phyloP scores from a whole-genome alignment of 148 eudicot species.

The Amaranthus cruentus region DNA sequence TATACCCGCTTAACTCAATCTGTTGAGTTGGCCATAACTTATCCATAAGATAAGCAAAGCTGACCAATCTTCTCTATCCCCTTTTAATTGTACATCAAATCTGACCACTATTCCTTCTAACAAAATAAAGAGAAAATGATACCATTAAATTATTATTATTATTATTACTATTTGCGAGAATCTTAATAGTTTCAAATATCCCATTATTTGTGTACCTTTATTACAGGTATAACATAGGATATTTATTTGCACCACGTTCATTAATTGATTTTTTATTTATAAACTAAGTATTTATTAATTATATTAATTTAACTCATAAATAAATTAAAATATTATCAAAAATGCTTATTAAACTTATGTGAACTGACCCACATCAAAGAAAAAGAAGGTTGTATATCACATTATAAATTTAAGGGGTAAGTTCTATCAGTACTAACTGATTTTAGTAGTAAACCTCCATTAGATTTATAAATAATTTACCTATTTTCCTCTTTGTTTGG shows the following conservation, averaged over 20 bases:
- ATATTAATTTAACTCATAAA: too few relatives aligned
- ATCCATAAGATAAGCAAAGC: conserved; percentile 8
- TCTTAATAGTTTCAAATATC: neutral
- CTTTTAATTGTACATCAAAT: neutral
- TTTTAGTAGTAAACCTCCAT: too few relatives aligned
- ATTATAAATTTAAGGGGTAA: too few relatives aligned
- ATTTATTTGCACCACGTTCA: neutral
- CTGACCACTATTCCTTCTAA: conserved; percentile 3
- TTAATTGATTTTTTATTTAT: neutral
- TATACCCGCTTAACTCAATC: neutral
- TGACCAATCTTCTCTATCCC: neutral
- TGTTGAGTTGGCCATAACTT: neutral
- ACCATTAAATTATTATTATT: neutral
- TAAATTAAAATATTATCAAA: too few relatives aligned
- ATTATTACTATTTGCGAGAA: neutral
- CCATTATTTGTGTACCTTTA: neutral
- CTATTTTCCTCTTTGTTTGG: too few relatives aligned
- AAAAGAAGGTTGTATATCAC: too few relatives aligned
- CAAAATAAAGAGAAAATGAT: neutral
- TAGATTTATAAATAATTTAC: too few relatives aligned
- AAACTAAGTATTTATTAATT: too few relatives aligned
- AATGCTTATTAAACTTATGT: too few relatives aligned
- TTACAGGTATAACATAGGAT: conserved; percentile 12
- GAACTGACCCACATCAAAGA: too few relatives aligned
- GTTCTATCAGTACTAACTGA: too few relatives aligned